Percentiles rank a stretch among this genome's conserved stretches.
These are phyloP conservation scores for Camelina sativa DNA, from an alignment of 345 rosid species.

Conservation along the genomic window DNA sequence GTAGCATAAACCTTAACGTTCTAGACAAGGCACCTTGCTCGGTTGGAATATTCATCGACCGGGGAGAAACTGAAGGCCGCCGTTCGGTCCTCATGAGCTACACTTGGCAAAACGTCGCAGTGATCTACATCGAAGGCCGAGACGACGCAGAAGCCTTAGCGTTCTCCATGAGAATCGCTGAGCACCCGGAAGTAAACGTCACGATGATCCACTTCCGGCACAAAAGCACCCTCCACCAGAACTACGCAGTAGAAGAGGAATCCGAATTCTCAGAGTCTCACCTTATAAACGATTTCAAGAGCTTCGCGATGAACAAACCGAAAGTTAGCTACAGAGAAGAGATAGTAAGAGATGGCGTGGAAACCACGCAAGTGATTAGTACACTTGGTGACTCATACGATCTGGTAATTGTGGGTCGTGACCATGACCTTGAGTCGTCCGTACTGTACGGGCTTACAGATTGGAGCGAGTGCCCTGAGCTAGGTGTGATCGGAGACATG, in stretches of 20 bases:
- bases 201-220: slow-evolving; percentile 44
- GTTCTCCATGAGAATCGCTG: slow-evolving; percentile 41
- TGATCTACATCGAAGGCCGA: slow-evolving; percentile 49
- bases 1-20: slow-evolving; percentile 53
- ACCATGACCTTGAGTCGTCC: slow-evolving; percentile 44
- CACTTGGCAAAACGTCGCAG: slow-evolving; percentile 38
- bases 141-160: slow-evolving; percentile 48
- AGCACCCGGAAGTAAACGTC: slow-evolving; percentile 44
- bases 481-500: slow-evolving; percentile 50
- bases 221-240: slow-evolving; percentile 20
- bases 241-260: background rate
- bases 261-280: slow-evolving; percentile 8
- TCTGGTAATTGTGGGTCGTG: slow-evolving; percentile 59
- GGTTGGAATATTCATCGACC: slow-evolving; percentile 55
- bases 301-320: slow-evolving; percentile 19
- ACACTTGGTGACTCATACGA: slow-evolving; percentile 47
- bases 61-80: slow-evolving; percentile 31
- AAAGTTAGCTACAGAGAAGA: slow-evolving; percentile 41
- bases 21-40: slow-evolving; percentile 59
- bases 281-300: slow-evolving; percentile 42
- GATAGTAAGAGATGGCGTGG: slow-evolving; percentile 46
- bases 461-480: slow-evolving; percentile 51
- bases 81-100: slow-evolving; percentile 25
- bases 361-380: slow-evolving; percentile 45
- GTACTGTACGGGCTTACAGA: slow-evolving; percentile 41